phyloP scores from a whole-genome alignment of 2,329 filamentous ascomycete genomes.

The Boeremia exigua region DNA sequence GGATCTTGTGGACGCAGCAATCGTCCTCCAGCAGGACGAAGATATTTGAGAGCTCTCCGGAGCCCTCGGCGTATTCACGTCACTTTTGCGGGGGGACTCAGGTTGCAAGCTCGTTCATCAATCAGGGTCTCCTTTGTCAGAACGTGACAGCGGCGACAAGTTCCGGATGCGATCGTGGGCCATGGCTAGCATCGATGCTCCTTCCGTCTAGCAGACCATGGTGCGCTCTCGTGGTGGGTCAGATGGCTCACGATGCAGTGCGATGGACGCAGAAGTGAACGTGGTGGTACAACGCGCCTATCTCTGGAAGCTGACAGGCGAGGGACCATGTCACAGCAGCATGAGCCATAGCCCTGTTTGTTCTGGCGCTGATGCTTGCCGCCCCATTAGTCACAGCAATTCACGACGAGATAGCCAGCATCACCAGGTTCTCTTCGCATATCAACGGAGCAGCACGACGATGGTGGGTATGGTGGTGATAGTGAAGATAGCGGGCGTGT shows the following conservation, averaged over 20 bases:
- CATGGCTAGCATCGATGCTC: conserved; percentile 13
- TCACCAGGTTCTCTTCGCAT: neutral
- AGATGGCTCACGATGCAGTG: conserved; percentile 29
- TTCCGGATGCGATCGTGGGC: conserved; percentile 25
- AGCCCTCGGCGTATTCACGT: conserved; percentile 5
- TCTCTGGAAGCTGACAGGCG: conserved; percentile 23
- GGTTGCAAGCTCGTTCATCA: conserved; percentile 24
- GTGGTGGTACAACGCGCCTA: conserved; percentile 41
- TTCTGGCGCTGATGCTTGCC: conserved; percentile 5
- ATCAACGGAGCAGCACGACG: neutral
- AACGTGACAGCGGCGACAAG: conserved; percentile 28
- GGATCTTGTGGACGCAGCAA: neutral
- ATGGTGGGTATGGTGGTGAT: conserved; percentile 10
- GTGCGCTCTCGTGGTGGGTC: conserved; percentile 27
- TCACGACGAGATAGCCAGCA: conserved; percentile 2
- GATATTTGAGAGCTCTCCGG: conserved; percentile 27
- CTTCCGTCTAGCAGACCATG: conserved; percentile 13
- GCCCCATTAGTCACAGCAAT: conserved; percentile 11
- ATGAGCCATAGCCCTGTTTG: conserved; percentile 22
- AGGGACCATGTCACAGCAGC: conserved; percentile 36
- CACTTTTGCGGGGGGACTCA: conserved; percentile 22
- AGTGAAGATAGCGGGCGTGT: conserved; percentile 20
- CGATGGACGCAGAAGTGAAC: conserved; percentile 36
- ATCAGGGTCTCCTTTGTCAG: conserved; percentile 33
- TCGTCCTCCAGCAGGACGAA: conserved; percentile 4